Evolutionary conservation across 2,329 filamentous ascomycete genomes (phyloP), one percentile per base, ranked within the genome.

Genomic region (Colletotrichum endophyticum): DNA sequence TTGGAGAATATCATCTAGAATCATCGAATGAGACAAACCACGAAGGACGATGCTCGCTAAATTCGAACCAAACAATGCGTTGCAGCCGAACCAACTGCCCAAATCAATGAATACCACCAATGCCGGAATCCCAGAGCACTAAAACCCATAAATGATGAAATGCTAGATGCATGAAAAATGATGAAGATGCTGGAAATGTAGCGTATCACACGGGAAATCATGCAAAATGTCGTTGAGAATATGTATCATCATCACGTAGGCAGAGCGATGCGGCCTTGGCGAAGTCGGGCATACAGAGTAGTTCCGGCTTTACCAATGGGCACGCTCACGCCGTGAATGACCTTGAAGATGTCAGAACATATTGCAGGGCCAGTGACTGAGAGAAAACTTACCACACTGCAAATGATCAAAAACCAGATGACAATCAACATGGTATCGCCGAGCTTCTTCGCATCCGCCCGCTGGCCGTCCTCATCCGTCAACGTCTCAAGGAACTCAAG

Each of bases 351-450:
- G 59, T 63, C 30, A 63, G 59, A 25, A 36, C 4, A 63, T 1
- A 36, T 3, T 1, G 12, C 0, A 7, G 16, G 12, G 4, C 19
- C 3, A 22, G 12, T 1, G 8, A 8, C 2, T 1, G 28, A 6
- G 6, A 2, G 13, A 3, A 22, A 12, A 25, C 59, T 63, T 9
- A 63, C 59, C 4, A 63, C 27, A 1, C 59, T 63, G 12, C 59
- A 63, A 15, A 63, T 63, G 27, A 63, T 63, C 30, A 63, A 63
- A 19, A 63, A 63, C 59, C 59, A 63, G 28, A 63, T 36, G 28
- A 63, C 59, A 4, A 63, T 34, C 5, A 63, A 2, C 59, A 63
- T 63, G 16, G 59, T 63, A 4, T 63, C 59, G 19, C 59, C 59
- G 1, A 63, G 59, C 30, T 6, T 63, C 59, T 63, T 63, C 19